Evolutionary conservation across 2,329 filamentous ascomycete genomes (phyloP).

Genomic region (Pyrenochaeta sp.): DNA sequence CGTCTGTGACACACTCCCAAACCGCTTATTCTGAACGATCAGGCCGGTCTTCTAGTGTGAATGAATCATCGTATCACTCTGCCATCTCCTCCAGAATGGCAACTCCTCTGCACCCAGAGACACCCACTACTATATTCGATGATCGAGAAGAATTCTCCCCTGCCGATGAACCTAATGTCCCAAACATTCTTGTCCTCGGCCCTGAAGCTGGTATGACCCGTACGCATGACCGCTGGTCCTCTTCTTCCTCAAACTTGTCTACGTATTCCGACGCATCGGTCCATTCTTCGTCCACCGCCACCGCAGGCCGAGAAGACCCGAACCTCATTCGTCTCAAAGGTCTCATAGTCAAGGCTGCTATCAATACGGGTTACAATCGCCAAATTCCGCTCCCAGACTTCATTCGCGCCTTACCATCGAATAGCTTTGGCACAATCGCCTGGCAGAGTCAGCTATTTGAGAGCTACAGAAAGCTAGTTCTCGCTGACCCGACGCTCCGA

Average conservation of each 20-base stretch:
- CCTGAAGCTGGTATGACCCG: slow-evolving; percentile 63
- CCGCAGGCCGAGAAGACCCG: slow-evolving; percentile 72
- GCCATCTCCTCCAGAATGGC: slow-evolving; percentile 49
- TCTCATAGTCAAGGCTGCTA: slow-evolving; percentile 82
- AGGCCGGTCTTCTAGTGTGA: slow-evolving; percentile 53
- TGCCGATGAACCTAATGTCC: slow-evolving; percentile 73
- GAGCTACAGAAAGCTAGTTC: slow-evolving; percentile 81
- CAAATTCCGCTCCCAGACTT: slow-evolving; percentile 72
- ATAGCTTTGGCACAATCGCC: slow-evolving; percentile 77
- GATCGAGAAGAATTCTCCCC: slow-evolving; percentile 81
- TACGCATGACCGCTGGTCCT: slow-evolving; percentile 78
- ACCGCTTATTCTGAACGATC: slow-evolving; percentile 45
- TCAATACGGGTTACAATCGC: slow-evolving; percentile 81
- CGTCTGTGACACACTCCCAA: slow-evolving; percentile 45
- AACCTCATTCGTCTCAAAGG: slow-evolving; percentile 80
- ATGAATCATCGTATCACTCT: slow-evolving; percentile 55
- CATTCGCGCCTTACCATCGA: slow-evolving; percentile 75
- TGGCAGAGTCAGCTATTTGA: slow-evolving; percentile 76
- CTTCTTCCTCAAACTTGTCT: slow-evolving; percentile 75
- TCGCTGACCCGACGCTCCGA: slow-evolving; percentile 72
- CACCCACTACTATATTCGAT: slow-evolving; percentile 93
- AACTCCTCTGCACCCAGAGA: slow-evolving; percentile 70
- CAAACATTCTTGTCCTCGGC: slow-evolving; percentile 87
- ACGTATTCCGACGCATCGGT: slow-evolving; percentile 74
- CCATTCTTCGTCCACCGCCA: slow-evolving; percentile 74